phyloP scores from a whole-genome alignment of 2,329 filamentous ascomycete genomes.

The Colletotrichum musae region DNA sequence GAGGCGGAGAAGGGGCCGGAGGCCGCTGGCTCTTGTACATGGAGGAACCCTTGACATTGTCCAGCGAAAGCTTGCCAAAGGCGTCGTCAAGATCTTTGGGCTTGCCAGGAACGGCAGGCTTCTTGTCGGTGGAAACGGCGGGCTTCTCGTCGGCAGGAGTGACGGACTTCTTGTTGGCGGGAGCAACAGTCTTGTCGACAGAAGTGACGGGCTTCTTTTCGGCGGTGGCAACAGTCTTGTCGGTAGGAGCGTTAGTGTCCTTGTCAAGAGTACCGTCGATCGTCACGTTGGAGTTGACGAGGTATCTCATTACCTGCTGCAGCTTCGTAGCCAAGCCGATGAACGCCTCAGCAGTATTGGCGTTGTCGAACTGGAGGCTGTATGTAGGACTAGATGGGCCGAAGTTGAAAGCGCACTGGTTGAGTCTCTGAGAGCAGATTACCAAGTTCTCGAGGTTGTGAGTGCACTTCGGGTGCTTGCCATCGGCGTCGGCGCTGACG shows the following conservation, averaged over 20 bases:
- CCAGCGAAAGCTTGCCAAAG: conserved; percentile 23
- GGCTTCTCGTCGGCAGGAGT: neutral
- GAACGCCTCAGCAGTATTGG: neutral
- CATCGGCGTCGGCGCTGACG: too few species aligned
- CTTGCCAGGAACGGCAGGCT: neutral
- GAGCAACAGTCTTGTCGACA: neutral
- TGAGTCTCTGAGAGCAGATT: too few species aligned
- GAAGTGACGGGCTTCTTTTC: too few species aligned
- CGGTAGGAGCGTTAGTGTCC: neutral
- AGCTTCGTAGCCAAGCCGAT: neutral
- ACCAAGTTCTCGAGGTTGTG: too few species aligned
- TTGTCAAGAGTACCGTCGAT: neutral
- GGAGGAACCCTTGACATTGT: conserved; percentile 21
- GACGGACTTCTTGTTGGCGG: neutral
- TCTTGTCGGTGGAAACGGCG: neutral
- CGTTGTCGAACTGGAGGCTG: conserved; percentile 2
- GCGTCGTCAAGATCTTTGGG: conserved; percentile 12
- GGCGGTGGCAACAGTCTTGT: neutral
- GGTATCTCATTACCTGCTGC: conserved; percentile 4
- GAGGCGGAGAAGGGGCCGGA: neutral
- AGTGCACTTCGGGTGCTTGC: too few species aligned
- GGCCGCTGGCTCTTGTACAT: conserved; percentile 28
- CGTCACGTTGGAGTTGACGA: neutral
- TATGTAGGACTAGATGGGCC: neutral
- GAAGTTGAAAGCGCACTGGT: neutral